Base-by-base conservation (phyloP, 176 grass and related monocot genomes). In the Musa schizocarpa region DNA sequence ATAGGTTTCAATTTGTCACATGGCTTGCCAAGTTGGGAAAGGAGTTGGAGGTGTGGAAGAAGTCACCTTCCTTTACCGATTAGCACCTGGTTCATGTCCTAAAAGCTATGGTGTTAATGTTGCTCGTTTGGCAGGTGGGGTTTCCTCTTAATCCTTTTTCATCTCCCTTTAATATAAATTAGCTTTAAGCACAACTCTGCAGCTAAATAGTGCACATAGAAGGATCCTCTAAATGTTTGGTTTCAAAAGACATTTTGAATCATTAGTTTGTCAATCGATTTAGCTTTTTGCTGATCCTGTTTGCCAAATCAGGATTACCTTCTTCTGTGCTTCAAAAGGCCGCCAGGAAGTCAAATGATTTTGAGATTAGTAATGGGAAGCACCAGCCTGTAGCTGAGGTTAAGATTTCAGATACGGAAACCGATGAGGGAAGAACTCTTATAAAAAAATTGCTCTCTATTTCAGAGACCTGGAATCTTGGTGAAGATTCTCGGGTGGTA, bases 51-150 rank as follows among this genome's bases (percentile, higher is more conserved):
- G 88, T 57, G 67, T 91, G 79, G 90, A 97, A 85, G 85, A 93
- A 91, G 90, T 98, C 49, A 89, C 88, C 76, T 93, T 98, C 58
- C 88, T 98, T 65, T 98, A 93, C 74, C 86, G 80, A 34, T 83
- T 98, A 72, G 85, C 88, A 65, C 61, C 80, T 78, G 88, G 94
- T 80, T 88, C 86, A 77, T 98, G 94, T 73, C 94, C 94, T 80
- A 98, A 98, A 89, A 98, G 94, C 83, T 98, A 98, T 66, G 90
- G 94, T 85, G 84, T 98, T 73, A 98, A 98, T 85, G 94, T 98
- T 79, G 94, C 94, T 70, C 85, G 88, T 78, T 87, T 98, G 26
- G 94, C 94, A 84, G 90, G 94, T 98, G 76, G 72, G 72, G 78
- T 71, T 34, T 78, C 57, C 22, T 50, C 74, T 79, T 72, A 13